phyloP scores from a whole-genome alignment of 441 rosid species.

The Eutrema salsugineum region DNA sequence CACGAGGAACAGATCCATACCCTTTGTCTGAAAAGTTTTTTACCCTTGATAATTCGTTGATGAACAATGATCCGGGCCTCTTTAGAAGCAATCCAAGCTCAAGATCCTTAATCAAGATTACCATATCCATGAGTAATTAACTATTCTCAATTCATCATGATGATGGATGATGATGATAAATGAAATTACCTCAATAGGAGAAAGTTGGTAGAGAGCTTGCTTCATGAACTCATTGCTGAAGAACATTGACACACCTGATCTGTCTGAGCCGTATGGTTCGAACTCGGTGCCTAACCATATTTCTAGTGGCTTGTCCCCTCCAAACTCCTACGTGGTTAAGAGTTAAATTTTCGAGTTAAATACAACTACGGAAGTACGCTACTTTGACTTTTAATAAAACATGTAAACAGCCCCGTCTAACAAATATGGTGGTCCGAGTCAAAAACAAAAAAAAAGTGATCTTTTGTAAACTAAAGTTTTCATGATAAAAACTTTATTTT shows the following conservation, averaged over 20 bases:
- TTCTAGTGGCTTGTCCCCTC: neutral
- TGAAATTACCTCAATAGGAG: conserved; percentile 32
- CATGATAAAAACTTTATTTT: too few species aligned
- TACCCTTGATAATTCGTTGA: conserved; percentile 30
- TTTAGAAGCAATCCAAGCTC: conserved; percentile 41
- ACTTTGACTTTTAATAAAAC: neutral
- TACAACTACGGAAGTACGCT: neutral
- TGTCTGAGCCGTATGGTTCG: conserved; percentile 11
- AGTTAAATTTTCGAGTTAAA: neutral
- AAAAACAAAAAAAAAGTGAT: too few species aligned
- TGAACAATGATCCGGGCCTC: conserved; percentile 45
- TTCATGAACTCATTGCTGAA: conserved; percentile 33
- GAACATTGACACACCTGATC: neutral
- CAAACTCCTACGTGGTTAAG: neutral
- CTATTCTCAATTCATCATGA: neutral
- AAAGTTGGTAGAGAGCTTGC: conserved; percentile 24
- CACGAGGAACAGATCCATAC: conserved; percentile 40
- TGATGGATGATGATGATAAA: neutral
- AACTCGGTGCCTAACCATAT: conserved; percentile 7
- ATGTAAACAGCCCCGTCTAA: too few species aligned
- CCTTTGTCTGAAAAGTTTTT: conserved; percentile 31
- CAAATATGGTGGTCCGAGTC: too few species aligned
- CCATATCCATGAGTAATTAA: neutral
- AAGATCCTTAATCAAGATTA: conserved; percentile 36
- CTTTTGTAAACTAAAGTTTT: too few species aligned